Conservation (phyloP, 2,329 filamentous ascomycete species). For the Aspergillus puulaauensis region DNA sequence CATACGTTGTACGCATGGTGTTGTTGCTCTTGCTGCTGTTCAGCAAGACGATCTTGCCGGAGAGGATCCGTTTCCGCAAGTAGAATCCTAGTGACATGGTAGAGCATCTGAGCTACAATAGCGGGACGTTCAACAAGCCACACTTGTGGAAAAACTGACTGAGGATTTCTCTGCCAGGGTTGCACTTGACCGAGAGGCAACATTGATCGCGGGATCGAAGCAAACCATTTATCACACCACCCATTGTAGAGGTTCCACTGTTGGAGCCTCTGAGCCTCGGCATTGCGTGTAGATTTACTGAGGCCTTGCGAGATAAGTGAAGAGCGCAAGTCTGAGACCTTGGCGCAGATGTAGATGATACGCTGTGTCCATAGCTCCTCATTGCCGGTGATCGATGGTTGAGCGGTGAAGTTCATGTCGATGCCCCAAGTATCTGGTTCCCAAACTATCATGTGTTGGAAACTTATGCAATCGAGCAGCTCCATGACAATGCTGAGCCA, state of each 20-base stretch:
- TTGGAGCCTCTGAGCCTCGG: conserved; percentile 63
- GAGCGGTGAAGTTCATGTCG: conserved; percentile 67
- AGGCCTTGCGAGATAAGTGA: background rate
- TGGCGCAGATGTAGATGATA: conserved; percentile 85
- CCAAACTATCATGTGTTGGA: conserved; percentile 85
- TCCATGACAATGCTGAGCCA: conserved; percentile 94
- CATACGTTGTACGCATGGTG: conserved; percentile 82
- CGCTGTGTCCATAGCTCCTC: conserved; percentile 87
- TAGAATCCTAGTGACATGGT: conserved; percentile 81
- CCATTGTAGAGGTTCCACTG: conserved; percentile 79
- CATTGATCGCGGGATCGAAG: conserved; percentile 79
- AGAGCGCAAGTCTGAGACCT: conserved; percentile 75
- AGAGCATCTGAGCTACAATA: conserved; percentile 80
- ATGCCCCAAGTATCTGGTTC: conserved; percentile 88
- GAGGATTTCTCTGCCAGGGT: conserved; percentile 63
- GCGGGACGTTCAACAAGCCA: conserved; percentile 84
- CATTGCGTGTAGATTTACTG: conserved; percentile 37
- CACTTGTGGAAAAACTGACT: conserved; percentile 80
- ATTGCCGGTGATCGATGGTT: conserved; percentile 56
- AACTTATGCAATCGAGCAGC: conserved; percentile 74
- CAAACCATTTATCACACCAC: conserved; percentile 82
- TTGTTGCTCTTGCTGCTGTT: conserved; percentile 69
- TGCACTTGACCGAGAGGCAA: conserved; percentile 77
- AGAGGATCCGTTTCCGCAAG: conserved; percentile 78
- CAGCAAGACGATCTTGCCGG: conserved; percentile 56